These are phyloP conservation scores for Sporopachydermia quercuum DNA, from an alignment of 805 yeast genomes.

Conservation along the genomic window DNA sequence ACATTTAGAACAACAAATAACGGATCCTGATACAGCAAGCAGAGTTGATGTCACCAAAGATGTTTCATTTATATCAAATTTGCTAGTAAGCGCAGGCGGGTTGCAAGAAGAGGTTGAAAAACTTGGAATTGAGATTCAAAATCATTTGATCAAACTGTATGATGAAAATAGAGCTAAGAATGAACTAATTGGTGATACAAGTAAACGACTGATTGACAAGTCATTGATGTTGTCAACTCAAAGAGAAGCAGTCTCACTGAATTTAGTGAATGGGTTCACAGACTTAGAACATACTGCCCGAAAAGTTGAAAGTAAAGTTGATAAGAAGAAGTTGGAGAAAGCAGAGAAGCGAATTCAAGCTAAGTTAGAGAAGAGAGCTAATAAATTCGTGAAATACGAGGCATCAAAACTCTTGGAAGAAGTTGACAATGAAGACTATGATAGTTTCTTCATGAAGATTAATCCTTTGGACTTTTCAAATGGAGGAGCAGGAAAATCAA, in stretches of 20 bases:
- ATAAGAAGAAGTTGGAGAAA: slow-evolving; percentile 89
- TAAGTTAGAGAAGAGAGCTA: slow-evolving; percentile 75
- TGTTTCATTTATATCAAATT: slow-evolving; percentile 45
- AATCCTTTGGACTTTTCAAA: slow-evolving; percentile 87
- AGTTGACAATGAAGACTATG: slow-evolving; percentile 59
- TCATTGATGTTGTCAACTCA: slow-evolving; percentile 51
- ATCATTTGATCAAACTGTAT: slow-evolving; percentile 35
- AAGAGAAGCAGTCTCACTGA: slow-evolving; percentile 62
- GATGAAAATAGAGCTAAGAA: slow-evolving; percentile 57
- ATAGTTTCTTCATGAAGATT: slow-evolving; percentile 85
- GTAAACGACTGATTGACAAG: slow-evolving; percentile 72
- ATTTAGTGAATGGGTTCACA: slow-evolving; percentile 58
- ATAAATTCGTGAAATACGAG: slow-evolving; percentile 63
- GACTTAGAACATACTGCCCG: slow-evolving; percentile 89
- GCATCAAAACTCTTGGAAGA: slow-evolving; percentile 80
- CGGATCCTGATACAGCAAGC: slow-evolving; percentile 70
- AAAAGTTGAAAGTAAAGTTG: slow-evolving; percentile 86
- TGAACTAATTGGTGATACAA: slow-evolving; percentile 72
- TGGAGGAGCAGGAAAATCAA: slow-evolving; percentile 81
- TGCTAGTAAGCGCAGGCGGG: slow-evolving; percentile 79
- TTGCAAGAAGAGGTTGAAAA: slow-evolving; percentile 35
- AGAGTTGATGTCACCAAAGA: slow-evolving; percentile 55
- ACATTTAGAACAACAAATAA: slow-evolving; percentile 63
- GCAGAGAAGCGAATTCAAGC: slow-evolving; percentile 97
- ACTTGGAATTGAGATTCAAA: slow-evolving; percentile 31